phyloP scores from a whole-genome alignment of 129 eudicot species.

The Apium graveolens region DNA sequence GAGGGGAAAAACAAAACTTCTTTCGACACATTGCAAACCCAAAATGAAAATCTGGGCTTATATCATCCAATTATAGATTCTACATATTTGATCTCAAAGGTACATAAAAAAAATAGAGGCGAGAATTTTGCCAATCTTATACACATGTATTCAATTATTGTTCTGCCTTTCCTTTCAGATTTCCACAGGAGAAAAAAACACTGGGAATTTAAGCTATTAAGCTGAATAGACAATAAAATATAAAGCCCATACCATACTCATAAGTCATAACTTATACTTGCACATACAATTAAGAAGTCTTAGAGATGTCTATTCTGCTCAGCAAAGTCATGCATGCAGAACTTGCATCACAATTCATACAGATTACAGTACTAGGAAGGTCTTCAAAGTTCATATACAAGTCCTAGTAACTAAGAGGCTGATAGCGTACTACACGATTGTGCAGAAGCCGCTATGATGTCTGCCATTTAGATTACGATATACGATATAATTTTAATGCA shows the following conservation, averaged over 20 bases:
- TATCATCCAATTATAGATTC: no score
- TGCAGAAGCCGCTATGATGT: not conserved
- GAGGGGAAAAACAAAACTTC: no score
- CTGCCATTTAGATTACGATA: not conserved
- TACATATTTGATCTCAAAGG: no score
- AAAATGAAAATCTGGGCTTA: no score
- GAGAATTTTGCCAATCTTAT: no score
- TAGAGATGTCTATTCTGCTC: not conserved
- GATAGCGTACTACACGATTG: not conserved
- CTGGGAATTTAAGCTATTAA: not conserved
- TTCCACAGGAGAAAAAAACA: not conserved
- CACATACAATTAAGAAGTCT: not conserved
- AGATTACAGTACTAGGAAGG: not conserved
- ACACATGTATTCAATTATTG: no score
- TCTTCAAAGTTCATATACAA: not conserved
- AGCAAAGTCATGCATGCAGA: not conserved
- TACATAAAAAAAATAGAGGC: no score
- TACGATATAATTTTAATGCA: not conserved
- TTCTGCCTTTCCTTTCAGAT: not conserved
- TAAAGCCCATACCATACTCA: not conserved
- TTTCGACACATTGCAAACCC: no score
- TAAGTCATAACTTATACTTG: no score
- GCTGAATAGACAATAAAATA: not conserved
- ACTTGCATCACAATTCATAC: not conserved
- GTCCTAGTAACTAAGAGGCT: not conserved